Evolutionary conservation across 306 rosid genomes (phyloP).

Genomic region (Cucumis melo): DNA sequence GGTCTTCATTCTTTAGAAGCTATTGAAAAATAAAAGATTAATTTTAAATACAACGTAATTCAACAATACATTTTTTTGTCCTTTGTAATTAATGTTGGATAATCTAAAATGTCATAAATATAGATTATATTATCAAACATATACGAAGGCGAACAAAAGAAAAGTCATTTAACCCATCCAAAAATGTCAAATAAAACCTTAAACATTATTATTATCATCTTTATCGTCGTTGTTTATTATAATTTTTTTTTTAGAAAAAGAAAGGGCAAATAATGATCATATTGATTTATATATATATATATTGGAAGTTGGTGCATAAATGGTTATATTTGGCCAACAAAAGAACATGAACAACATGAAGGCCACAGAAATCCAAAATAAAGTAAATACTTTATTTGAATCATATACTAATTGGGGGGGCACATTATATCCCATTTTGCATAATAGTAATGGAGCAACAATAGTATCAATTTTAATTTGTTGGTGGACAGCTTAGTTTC

Average conservation of each 20-base stretch:
- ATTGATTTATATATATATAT: neutral
- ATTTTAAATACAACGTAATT: too few species aligned
- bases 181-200: neutral
- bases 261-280: neutral
- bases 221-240: neutral
- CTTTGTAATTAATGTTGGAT: too few species aligned
- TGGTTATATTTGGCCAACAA: neutral
- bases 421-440: neutral
- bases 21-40: too few species aligned
- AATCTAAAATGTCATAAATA: too few species aligned
- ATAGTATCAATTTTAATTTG: neutral
- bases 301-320: neutral
- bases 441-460: constrained; percentile 1
- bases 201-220: neutral
- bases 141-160: too few species aligned
- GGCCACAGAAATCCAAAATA: neutral
- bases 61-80: too few species aligned
- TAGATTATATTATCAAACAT: too few species aligned
- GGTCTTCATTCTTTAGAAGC: too few species aligned
- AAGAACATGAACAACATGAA: neutral
- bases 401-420: neutral
- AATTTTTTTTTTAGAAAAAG: too few species aligned
- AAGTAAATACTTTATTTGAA: neutral
- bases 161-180: too few species aligned
- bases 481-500: neutral